Evolutionary conservation across 2,329 filamentous ascomycete genomes (phyloP).

Genomic region (Fusarium oligoseptatum): DNA sequence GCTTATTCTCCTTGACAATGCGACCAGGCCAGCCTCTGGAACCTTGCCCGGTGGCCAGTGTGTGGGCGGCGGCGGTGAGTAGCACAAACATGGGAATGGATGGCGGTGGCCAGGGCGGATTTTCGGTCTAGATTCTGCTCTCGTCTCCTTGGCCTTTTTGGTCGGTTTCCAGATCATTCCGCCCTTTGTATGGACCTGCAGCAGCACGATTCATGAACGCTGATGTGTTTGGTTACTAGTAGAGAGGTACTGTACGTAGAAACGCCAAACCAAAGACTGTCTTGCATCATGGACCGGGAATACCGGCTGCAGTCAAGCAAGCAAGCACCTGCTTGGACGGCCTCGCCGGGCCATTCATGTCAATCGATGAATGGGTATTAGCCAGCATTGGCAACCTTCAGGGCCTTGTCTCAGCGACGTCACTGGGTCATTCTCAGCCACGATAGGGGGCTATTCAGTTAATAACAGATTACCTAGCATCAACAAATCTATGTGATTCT

Average conservation of each 20-base stretch:
- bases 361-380: slow-evolving; percentile 9
- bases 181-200: not conserved
- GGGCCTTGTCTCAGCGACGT: slow-evolving; percentile 15
- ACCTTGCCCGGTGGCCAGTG: slow-evolving; percentile 14
- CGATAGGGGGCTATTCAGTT: not conserved
- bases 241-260: not conserved
- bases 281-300: slow-evolving; percentile 1
- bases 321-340: slow-evolving; percentile 22
- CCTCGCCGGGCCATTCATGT: slow-evolving; percentile 22
- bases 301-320: slow-evolving; percentile 8
- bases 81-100: slow-evolving; percentile 15
- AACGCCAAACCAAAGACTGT: not conserved
- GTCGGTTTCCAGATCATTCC: slow-evolving; percentile 29
- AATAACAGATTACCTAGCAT: slow-evolving; percentile 3
- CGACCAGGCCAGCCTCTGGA: slow-evolving; percentile 10
- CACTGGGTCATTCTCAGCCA: slow-evolving; percentile 10
- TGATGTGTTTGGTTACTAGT: not conserved
- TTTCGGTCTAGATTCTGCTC: not conserved
- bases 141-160: not conserved
- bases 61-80: slow-evolving; percentile 10
- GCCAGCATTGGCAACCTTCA: not conserved
- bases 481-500: slow-evolving; percentile 1
- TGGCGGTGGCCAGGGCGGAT: slow-evolving; percentile 15
- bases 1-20: slow-evolving; percentile 41
- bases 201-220: slow-evolving; percentile 24